These are phyloP conservation scores for Ceratopteris richardii DNA, from an alignment of 75 land plant genomes.

Conservation along the genomic window DNA sequence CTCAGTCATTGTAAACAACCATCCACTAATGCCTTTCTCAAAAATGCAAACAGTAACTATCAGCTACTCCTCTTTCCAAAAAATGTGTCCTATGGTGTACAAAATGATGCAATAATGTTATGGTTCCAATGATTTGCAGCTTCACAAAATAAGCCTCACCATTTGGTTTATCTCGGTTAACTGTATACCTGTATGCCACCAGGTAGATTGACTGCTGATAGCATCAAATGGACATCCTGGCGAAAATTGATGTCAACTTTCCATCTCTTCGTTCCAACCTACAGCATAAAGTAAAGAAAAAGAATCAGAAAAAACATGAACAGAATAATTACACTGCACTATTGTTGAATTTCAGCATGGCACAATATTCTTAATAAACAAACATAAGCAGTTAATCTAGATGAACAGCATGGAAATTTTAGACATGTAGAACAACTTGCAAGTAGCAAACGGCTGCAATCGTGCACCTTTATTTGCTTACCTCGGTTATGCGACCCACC, in stretches of 20 bases:
- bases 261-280: conserved; percentile 89
- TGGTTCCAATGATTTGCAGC: no score
- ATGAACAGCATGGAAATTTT: neutral
- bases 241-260: conserved; percentile 70
- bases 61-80: no score
- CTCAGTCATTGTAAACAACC: no score
- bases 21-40: no score
- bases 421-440: neutral
- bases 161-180: no score
- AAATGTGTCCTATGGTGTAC: no score
- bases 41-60: no score
- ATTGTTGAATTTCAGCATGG: no score
- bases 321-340: conserved; percentile 1
- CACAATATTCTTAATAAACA: no score
- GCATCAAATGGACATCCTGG: conserved; percentile 88
- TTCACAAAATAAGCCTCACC: no score
- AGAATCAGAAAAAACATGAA: neutral
- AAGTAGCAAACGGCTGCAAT: neutral
- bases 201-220: conserved; percentile 92
- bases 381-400: neutral
- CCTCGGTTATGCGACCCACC: conserved; percentile 90
- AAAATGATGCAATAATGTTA: no score
- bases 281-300: neutral
- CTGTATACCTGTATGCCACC: conserved; percentile 96
- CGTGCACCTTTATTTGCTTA: conserved; percentile 8